Conservation (phyloP, 257 asterid species). For the Ehretia macrophylla region DNA sequence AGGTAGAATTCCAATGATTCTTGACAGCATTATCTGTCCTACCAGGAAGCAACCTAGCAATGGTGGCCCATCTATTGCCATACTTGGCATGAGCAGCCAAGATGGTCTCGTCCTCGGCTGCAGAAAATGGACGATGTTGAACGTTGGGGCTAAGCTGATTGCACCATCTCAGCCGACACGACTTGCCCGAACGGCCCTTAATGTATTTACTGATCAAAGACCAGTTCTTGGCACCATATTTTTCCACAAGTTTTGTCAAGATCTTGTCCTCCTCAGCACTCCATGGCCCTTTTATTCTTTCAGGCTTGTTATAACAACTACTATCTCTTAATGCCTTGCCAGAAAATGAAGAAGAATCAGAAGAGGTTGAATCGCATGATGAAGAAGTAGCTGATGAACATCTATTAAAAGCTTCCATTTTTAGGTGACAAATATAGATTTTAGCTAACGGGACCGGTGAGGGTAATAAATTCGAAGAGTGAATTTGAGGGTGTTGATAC, state of each 20-base stretch:
- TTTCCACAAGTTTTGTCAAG: conserved; percentile 62
- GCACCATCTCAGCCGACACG: conserved; percentile 85
- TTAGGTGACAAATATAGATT: background rate
- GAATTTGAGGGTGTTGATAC: background rate
- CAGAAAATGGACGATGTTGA: conserved; percentile 76
- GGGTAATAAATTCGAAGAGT: no score
- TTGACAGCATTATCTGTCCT: conserved; percentile 85
- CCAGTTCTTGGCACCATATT: conserved; percentile 74
- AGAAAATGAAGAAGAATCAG: conserved; percentile 40
- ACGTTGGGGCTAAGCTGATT: conserved; percentile 76
- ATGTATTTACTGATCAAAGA: conserved; percentile 69
- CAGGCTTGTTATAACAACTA: conserved; percentile 21
- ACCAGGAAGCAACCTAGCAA: conserved; percentile 80
- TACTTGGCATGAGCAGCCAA: conserved; percentile 57
- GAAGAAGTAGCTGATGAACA: conserved; percentile 49
- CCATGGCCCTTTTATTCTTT: conserved; percentile 79
- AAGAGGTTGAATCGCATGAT: conserved; percentile 48
- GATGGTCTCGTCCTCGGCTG: conserved; percentile 61
- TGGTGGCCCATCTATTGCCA: conserved; percentile 88
- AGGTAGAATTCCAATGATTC: conserved; percentile 79
- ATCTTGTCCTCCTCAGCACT: conserved; percentile 85
- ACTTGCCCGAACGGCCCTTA: conserved; percentile 75
- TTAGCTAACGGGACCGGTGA: no score
- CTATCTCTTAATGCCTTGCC: conserved; percentile 19
- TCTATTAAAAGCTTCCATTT: conserved; percentile 40